Evolutionary conservation across 1,284 basidiomycete species (phyloP).

Genomic region (Amylostereum areolatum): DNA sequence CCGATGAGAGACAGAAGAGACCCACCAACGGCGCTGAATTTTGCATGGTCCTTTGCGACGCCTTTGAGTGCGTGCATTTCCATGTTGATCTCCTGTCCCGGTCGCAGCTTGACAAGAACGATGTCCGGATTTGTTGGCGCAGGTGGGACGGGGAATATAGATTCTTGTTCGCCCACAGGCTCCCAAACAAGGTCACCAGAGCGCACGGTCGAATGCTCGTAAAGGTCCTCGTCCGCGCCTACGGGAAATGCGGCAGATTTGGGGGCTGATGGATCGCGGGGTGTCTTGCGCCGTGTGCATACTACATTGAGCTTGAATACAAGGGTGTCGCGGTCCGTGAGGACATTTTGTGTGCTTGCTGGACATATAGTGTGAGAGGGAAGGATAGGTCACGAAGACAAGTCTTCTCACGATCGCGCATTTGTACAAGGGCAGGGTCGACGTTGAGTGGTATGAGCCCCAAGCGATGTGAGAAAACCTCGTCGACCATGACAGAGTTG

Average conservation of each 20-base stretch:
- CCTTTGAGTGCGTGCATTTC: constrained; percentile 94
- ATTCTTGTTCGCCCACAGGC: constrained; percentile 81
- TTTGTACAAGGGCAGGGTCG: constrained; percentile 66
- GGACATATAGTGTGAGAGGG: background rate
- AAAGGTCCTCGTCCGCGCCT: constrained; percentile 27
- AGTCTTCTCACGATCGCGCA: constrained; percentile 31
- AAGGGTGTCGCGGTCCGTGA: constrained; percentile 89
- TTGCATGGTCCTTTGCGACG: constrained; percentile 95
- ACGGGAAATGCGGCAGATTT: background rate
- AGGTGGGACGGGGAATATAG: constrained; percentile 51
- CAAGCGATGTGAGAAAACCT: constrained; percentile 87
- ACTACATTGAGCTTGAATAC: constrained; percentile 78
- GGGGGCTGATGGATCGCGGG: constrained; percentile 16
- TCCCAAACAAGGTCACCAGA: constrained; percentile 81
- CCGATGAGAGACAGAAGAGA: constrained; percentile 9
- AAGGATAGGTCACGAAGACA: background rate
- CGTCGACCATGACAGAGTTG: constrained; percentile 91
- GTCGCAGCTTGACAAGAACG: constrained; percentile 89
- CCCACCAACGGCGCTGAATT: constrained; percentile 94
- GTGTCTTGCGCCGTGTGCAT: constrained; percentile 60
- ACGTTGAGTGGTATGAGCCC: constrained; percentile 89
- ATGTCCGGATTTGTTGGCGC: constrained; percentile 79
- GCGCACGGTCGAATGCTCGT: constrained; percentile 68
- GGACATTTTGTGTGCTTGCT: constrained; percentile 40
- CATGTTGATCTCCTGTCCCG: constrained; percentile 81